A percentile compares a stretch with the other conserved stretches of the same genome.
Conservation (phyloP, 148 eudicot species). For the Hydrangea macrophylla region DNA sequence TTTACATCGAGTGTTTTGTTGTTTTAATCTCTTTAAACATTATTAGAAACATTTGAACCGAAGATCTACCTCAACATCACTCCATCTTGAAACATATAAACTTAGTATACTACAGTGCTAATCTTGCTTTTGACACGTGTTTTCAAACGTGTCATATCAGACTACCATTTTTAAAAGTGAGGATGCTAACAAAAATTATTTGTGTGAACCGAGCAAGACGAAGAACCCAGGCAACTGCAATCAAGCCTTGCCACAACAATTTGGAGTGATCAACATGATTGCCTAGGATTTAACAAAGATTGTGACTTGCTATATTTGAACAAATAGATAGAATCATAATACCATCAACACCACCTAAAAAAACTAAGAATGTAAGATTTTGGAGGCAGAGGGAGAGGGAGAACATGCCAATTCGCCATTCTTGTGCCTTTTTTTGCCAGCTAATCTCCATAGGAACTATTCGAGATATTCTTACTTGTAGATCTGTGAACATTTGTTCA, state of each 20-base stretch:
- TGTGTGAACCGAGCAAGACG: neutral
- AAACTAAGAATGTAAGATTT: no score
- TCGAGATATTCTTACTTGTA: neutral
- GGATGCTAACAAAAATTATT: neutral
- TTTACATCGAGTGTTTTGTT: no score
- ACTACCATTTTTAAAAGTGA: neutral
- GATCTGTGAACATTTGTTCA: neutral
- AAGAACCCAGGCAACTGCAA: neutral
- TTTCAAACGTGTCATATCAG: no score
- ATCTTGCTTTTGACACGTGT: neutral
- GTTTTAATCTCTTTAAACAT: no score
- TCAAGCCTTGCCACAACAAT: neutral
- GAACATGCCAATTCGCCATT: slow-evolving; percentile 1
- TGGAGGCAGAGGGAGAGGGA: no score
- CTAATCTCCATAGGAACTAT: neutral
- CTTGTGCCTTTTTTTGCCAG: neutral
- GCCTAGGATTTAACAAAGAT: neutral
- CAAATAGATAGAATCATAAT: no score
- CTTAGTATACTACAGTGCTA: no score
- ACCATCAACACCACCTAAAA: neutral
- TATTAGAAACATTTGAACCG: no score
- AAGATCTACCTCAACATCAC: no score
- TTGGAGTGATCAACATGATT: neutral
- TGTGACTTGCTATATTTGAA: neutral
- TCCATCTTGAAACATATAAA: no score